Evolutionary conservation across 164 flowering plant genomes (phyloP), one percentile per base, ranked within the genome.

Genomic region (Aristolochia fimbriata): DNA sequence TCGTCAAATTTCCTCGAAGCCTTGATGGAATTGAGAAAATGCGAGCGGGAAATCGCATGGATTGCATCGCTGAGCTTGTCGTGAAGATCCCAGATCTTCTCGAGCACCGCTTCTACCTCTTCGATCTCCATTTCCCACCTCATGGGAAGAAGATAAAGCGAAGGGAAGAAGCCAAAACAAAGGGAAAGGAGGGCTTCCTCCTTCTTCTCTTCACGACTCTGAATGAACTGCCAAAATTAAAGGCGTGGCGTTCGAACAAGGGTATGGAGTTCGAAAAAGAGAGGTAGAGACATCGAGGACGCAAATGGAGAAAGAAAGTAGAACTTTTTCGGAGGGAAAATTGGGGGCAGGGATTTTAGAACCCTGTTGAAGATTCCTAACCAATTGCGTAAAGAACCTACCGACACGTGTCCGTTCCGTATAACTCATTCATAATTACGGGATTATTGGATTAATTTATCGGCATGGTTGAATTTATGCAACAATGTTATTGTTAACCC

Each of bases 61-160:
- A 92, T 89, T 52, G 89, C 90, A 61, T 92, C 96, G 80, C 98
- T 89, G 55, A 89, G 83, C 79, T 92, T 92, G 75, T 92, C 96
- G 76, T 87, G 98, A 6, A 92, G 58, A 72, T 89, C 96, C 98
- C 96, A 89, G 41, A 87, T 84, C 68, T 79, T 86, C 80, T 87
- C 95, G 21, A 92, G 76, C 21, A 84, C 77, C n/a, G 87, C 85
- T 64, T 91, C 95, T 50, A 87, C 79, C 61, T 92, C 96, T 23
- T 83, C 86, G 33, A 81, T 65, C 73, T 92, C 89, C 96, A 84
- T 87, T 3, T 77, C 84, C 84, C 83, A 77, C 68, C 74, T 80
- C 83, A 78, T 48, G 50, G 50, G 15, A 50, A 14, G 11, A 51
- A 43, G 19, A 56, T 48, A 2, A 15, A 2, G n/a, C 14, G 33